A percentile compares a stretch with the other conserved stretches of the same genome.
Conservation (phyloP, 2,329 filamentous ascomycete species). For the Blastomyces emzantsi region DNA sequence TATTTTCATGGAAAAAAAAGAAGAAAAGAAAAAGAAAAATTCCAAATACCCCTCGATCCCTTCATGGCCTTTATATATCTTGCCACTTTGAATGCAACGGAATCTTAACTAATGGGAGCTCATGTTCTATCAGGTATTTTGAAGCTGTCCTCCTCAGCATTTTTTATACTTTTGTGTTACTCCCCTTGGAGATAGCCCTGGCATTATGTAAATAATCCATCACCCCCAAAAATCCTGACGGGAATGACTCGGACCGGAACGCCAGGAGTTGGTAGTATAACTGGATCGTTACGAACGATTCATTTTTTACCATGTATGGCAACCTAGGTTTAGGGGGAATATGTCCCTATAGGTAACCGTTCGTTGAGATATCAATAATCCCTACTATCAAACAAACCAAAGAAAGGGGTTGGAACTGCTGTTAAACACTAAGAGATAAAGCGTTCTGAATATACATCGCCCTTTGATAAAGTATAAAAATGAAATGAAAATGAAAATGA, state of each 20-base stretch:
- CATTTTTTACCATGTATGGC: not conserved
- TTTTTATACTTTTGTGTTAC: not conserved
- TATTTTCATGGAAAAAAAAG: not conserved
- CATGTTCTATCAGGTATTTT: not conserved
- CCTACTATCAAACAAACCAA: not conserved
- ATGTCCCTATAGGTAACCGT: not conserved
- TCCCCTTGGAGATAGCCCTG: not conserved
- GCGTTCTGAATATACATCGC: not conserved
- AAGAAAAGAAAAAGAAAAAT: not conserved
- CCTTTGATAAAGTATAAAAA: not conserved
- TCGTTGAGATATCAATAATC: not conserved
- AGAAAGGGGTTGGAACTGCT: not conserved
- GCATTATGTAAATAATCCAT: not conserved
- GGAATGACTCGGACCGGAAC: not conserved
- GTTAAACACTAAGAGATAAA: not conserved
- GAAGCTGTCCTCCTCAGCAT: not conserved
- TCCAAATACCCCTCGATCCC: not conserved
- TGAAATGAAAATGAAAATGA: not conserved
- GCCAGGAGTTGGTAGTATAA: not conserved
- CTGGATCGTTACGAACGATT: not conserved
- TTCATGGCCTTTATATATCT: not conserved
- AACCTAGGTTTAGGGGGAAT: not conserved
- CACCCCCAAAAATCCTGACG: not conserved
- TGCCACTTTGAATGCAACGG: not conserved
- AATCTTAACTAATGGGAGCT: not conserved